phyloP scores from a whole-genome alignment of 306 rosid species.

The Erythrophleum fordii region DNA sequence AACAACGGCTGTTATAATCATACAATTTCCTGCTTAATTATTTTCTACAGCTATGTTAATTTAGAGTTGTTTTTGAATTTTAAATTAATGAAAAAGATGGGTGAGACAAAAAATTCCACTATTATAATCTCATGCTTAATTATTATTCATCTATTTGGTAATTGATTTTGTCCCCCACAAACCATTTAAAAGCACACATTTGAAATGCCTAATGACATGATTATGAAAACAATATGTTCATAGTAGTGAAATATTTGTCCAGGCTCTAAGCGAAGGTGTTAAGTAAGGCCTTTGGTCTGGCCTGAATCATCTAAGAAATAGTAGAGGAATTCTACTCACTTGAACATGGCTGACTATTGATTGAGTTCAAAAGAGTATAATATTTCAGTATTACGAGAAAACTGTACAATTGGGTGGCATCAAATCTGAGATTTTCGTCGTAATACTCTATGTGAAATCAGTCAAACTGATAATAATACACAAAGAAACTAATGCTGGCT shows the following conservation, averaged over 20 bases:
- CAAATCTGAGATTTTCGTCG: no score
- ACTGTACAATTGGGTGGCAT: no score
- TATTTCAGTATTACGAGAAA: no score
- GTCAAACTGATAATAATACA: no score
- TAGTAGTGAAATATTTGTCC: background rate
- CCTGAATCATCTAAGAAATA: no score
- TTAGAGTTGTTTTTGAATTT: background rate
- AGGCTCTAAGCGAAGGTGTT: no score
- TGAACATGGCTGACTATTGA: no score
- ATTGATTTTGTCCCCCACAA: conserved; percentile 40
- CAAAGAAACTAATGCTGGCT: no score
- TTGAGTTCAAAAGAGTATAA: no score
- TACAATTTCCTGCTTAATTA: background rate
- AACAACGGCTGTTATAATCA: background rate
- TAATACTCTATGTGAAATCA: no score
- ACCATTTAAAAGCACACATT: conserved; percentile 25
- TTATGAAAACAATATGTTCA: conserved; percentile 1
- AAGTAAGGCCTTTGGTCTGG: no score
- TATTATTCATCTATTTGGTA: conserved; percentile 28
- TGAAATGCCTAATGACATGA: conserved; percentile 2
- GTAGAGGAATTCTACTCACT: no score
- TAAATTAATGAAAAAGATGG: background rate
- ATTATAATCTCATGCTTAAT: conserved; percentile 42
- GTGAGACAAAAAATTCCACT: background rate
- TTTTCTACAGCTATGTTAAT: conserved; percentile 11